phyloP scores from a whole-genome alignment of 371 early-diverging fungal species.

The Circinella umbellata region DNA sequence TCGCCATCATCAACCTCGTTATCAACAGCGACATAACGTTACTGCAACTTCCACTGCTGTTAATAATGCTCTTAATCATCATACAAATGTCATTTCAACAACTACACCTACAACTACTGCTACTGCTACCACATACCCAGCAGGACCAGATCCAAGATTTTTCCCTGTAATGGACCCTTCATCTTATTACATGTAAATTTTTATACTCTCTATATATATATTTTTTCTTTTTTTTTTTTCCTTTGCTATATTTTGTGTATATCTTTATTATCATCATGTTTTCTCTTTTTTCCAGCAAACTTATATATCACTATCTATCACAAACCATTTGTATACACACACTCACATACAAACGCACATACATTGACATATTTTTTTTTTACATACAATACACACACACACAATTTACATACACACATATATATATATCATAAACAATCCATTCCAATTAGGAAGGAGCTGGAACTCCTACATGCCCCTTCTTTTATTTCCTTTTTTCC shows the following conservation, averaged over 20 bases:
- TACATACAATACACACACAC: too few species aligned
- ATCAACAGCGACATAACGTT: conserved; percentile 11
- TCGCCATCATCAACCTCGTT: conserved; percentile 23
- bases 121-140: neutral
- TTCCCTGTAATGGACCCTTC: conserved; percentile 3
- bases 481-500: neutral
- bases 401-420: too few species aligned
- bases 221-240: neutral
- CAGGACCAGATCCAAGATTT: neutral
- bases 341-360: too few species aligned
- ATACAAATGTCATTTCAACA: too few species aligned
- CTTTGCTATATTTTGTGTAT: neutral
- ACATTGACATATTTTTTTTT: too few species aligned
- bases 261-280: neutral
- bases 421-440: too few species aligned
- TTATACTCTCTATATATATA: too few species aligned
- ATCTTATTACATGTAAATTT: neutral
- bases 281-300: neutral
- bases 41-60: too few species aligned
- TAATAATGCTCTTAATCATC: too few species aligned
- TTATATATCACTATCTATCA: neutral
- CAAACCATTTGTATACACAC: too few species aligned
- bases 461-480: neutral
- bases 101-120: too few species aligned
- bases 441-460: neutral